Conservation (phyloP, 352 stramenopile species). For the Aphanomyces euteiches region DNA sequence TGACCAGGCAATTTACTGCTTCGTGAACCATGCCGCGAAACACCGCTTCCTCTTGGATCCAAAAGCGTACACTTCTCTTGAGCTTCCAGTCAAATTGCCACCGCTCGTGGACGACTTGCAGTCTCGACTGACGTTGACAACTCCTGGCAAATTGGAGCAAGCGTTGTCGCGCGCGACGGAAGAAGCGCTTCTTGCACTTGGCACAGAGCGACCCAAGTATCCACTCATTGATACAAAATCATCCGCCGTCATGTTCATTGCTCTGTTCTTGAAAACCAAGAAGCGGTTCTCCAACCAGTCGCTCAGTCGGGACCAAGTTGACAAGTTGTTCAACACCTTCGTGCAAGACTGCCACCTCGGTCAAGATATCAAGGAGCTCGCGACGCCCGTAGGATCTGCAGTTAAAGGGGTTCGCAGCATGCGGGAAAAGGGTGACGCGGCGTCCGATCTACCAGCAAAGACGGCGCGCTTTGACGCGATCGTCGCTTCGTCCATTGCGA, state of each 20-base stretch:
- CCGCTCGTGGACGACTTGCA: neutral
- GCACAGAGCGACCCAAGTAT: constrained; percentile 19
- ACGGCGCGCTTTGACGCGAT: constrained; percentile 14
- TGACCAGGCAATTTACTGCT: constrained; percentile 8
- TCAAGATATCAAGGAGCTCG: constrained; percentile 22
- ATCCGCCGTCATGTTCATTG: constrained; percentile 14
- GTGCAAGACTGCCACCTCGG: constrained; percentile 18
- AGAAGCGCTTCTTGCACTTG: constrained; percentile 18
- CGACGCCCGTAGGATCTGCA: constrained; percentile 7
- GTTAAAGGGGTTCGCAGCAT: constrained; percentile 21
- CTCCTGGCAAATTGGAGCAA: constrained; percentile 20
- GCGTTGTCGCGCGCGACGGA: constrained; percentile 3
- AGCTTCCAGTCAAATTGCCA: constrained; percentile 16
- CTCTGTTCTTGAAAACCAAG: constrained; percentile 21
- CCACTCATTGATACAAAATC: neutral
- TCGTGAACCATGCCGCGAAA: neutral
- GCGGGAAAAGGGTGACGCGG: constrained; percentile 8
- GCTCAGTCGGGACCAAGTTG: neutral
- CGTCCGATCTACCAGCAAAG: neutral
- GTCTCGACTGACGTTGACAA: constrained; percentile 4
- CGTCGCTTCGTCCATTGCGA: neutral
- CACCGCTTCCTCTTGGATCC: constrained; percentile 12
- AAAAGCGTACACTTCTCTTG: neutral
- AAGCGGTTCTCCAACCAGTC: constrained; percentile 15
- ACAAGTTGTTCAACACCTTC: constrained; percentile 6